These are phyloP conservation scores for Nakazawaea siamensis DNA, from an alignment of 805 yeast genomes.

Conservation along the genomic window DNA sequence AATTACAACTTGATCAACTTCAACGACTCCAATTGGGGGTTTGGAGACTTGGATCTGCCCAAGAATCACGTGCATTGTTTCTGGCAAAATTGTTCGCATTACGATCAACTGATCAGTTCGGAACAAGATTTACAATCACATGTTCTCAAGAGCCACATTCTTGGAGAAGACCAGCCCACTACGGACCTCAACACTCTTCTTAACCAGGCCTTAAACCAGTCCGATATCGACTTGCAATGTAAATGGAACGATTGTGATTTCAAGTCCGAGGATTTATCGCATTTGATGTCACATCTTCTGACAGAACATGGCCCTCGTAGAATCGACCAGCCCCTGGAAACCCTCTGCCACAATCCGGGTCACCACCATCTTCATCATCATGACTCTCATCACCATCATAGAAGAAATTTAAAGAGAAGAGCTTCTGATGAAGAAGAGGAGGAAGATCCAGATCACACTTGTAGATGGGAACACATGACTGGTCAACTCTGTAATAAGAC, in stretches of 20 bases:
- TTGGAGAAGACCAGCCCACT: background rate
- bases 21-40: constrained; percentile 7
- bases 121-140: constrained; percentile 6
- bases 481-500: constrained; percentile 36
- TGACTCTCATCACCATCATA: constrained; percentile 1
- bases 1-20: constrained; percentile 10
- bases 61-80: constrained; percentile 9
- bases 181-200: background rate
- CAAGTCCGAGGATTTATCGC: constrained; percentile 40
- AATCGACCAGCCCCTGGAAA: constrained; percentile 18
- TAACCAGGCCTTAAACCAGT: background rate
- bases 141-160: constrained; percentile 4
- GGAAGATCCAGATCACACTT: constrained; percentile 14
- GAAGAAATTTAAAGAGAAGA: background rate
- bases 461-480: constrained; percentile 31
- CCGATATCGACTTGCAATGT: constrained; percentile 35
- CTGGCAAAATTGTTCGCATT: constrained; percentile 6
- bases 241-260: constrained; percentile 73
- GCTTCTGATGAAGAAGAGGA: background rate
- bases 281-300: constrained; percentile 54
- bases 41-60: too few relatives aligned
- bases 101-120: background rate
- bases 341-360: background rate
- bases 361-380: constrained; percentile 6
- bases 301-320: constrained; percentile 35